Percentiles rank a stretch among this genome's conserved stretches.
Evolutionary conservation across 148 eudicot species (phyloP).

Genomic region (Rhododendron henanense): DNA sequence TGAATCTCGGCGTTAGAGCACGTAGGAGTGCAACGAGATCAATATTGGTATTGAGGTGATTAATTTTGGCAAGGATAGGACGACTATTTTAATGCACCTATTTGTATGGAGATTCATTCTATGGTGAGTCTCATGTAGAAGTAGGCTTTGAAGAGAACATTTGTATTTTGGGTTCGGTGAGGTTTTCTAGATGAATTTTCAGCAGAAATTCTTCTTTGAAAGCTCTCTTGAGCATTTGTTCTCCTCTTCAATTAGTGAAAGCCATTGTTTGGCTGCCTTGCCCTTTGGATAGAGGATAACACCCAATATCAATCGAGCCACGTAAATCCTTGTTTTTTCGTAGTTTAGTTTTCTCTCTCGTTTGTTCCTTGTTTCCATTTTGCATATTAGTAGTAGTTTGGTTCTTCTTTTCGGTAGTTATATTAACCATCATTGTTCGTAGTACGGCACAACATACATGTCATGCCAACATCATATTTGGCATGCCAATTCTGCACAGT

Average conservation of each 20-base stretch:
- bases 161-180: background rate
- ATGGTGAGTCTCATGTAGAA: no score
- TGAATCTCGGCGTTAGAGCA: no score
- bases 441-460: background rate
- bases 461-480: background rate
- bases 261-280: background rate
- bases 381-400: background rate
- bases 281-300: no score
- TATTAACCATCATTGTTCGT: background rate
- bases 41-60: background rate
- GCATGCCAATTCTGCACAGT: background rate
- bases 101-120: no score
- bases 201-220: background rate
- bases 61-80: no score
- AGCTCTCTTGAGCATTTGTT: background rate
- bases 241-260: background rate
- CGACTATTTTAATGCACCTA: no score
- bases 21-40: background rate
- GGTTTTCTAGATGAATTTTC: background rate
- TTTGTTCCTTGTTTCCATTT: no score
- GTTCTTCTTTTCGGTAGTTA: background rate
- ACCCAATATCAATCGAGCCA: background rate
- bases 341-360: no score
- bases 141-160: no score
- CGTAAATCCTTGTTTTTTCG: background rate